Base-by-base conservation (phyloP, 192 early-diverging fungal genomes). In the Umbelopsis vinacea region DNA sequence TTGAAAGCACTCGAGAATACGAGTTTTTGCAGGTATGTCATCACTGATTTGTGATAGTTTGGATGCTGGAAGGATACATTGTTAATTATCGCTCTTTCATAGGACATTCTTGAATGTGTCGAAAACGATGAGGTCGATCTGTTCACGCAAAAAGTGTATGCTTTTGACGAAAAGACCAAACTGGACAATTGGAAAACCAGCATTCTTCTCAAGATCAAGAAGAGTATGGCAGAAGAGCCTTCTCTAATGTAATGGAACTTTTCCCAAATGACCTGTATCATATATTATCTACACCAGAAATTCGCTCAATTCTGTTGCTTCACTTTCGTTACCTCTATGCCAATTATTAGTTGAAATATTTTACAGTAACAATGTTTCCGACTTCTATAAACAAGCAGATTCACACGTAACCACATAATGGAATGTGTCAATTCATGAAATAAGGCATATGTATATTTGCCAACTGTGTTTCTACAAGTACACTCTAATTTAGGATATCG, bases 181-280 rank as follows among this genome's bases (percentile, higher is more conserved):
- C 86, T 99, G 45, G 98, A 99, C 84, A 88, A 88, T 76, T 99
- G 98, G 98, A 99, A 98, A 83, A 98, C 97, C 14, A 89, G 91
- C 29, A 82, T 98, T 60, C 81, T 98, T 52, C 84, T 98, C 68
- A 85, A 86, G 68, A 91, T 97, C 70, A 97, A 98, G 85, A 94
- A 96, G 78, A 77, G 89, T 23, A 87, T 97, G 66, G 89, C 87
- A 81, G 86, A 87, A 40, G 87, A 87, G 19, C 82, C 85, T 6
- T 82, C 82, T 69, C 79, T 92, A 15, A 89, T 83, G 37, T 91
- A 85, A 52, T 53, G 24, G 45, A 37, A 37, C 12, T 29, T n/a
- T n/a, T 17, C 29, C 4, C 26, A 37, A 29, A 37, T 17, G 17
- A 37, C 26, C 15, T 63, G 57, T 63, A 63, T 63, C 57, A 63